A percentile compares a stretch with the other conserved stretches of the same genome.
These are phyloP conservation scores for Acanthamoeba castellanii DNA, from an alignment of 208 protist genomes.

Conservation along the genomic window DNA sequence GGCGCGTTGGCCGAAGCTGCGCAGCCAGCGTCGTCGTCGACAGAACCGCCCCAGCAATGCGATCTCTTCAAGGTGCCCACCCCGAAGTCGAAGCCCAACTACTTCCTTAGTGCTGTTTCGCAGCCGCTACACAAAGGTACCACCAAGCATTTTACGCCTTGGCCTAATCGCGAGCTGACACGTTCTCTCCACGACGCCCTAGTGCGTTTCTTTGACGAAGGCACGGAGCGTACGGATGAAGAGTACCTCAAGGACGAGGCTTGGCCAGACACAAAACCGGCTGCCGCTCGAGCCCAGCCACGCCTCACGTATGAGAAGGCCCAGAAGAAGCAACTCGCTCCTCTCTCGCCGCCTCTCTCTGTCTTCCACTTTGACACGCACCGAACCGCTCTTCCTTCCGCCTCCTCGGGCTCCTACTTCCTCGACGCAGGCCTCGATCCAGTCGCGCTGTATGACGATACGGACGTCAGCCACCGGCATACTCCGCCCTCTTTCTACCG, in stretches of 20 bases:
- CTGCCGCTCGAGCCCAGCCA: not conserved
- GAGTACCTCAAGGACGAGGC: conserved; percentile 20
- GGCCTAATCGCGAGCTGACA: not conserved
- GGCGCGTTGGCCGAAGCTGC: too few relatives aligned
- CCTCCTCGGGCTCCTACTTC: not conserved
- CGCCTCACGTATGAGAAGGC: not conserved
- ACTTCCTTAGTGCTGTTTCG: not conserved
- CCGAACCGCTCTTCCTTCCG: not conserved
- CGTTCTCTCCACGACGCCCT: too few relatives aligned
- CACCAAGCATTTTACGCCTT: too few relatives aligned
- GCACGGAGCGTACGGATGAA: conserved; percentile 25
- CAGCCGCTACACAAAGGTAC: conserved; percentile 24
- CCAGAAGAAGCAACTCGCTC: too few relatives aligned
- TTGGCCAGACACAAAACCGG: too few relatives aligned
- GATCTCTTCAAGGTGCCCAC: not conserved
- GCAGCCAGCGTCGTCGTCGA: too few relatives aligned
- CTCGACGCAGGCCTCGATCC: not conserved
- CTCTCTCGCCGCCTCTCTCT: too few relatives aligned
- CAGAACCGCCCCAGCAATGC: too few relatives aligned
- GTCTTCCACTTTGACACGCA: too few relatives aligned
- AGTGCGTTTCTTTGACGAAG: conserved; percentile 62
- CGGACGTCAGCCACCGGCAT: not conserved
- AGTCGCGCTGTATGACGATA: not conserved
- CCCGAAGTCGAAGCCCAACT: conserved; percentile 10
- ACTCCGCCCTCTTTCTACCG: not conserved